A percentile compares a stretch with the other conserved stretches of the same genome.
phyloP scores from a whole-genome alignment of 495 filamentous ascomycete species.

The Penicillium herquei region DNA sequence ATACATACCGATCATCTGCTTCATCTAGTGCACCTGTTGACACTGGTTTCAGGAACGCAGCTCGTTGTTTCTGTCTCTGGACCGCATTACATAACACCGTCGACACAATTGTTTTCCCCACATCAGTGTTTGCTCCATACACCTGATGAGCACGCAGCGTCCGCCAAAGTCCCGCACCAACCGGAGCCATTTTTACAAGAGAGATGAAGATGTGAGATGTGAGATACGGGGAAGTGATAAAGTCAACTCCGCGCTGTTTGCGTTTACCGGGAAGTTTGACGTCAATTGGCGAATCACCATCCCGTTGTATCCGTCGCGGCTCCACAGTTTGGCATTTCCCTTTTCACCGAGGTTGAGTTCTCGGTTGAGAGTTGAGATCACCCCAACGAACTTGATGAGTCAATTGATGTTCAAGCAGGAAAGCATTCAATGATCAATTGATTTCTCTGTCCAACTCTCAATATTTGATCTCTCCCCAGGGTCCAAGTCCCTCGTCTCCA shows the following conservation, averaged over 20 bases:
- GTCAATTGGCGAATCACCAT: constrained; percentile 17
- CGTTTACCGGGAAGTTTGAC: constrained; percentile 13
- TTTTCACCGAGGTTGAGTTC: constrained; percentile 25
- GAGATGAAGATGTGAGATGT: not conserved
- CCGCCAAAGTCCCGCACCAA: constrained; percentile 56
- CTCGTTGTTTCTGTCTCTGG: constrained; percentile 42
- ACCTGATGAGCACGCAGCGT: constrained; percentile 64
- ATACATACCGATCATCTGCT: constrained; percentile 60
- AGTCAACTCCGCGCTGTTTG: constrained; percentile 8
- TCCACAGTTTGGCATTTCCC: constrained; percentile 8
- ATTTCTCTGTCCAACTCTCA: not conserved
- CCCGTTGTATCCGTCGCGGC: not conserved
- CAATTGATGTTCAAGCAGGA: not conserved
- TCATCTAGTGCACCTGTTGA: constrained; percentile 67
- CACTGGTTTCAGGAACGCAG: constrained; percentile 71
- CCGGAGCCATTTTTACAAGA: constrained; percentile 32
- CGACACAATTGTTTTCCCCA: constrained; percentile 75
- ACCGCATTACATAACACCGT: constrained; percentile 66
- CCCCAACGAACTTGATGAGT: constrained; percentile 7
- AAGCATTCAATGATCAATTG: not conserved
- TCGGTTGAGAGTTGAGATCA: constrained; percentile 12
- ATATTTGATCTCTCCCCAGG: not conserved
- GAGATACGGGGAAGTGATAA: not conserved
- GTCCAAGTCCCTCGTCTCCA: not conserved
- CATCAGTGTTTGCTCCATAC: constrained; percentile 77